Conservation (phyloP, 2,329 filamentous ascomycete genomes). For the Cytospora piceicola region DNA sequence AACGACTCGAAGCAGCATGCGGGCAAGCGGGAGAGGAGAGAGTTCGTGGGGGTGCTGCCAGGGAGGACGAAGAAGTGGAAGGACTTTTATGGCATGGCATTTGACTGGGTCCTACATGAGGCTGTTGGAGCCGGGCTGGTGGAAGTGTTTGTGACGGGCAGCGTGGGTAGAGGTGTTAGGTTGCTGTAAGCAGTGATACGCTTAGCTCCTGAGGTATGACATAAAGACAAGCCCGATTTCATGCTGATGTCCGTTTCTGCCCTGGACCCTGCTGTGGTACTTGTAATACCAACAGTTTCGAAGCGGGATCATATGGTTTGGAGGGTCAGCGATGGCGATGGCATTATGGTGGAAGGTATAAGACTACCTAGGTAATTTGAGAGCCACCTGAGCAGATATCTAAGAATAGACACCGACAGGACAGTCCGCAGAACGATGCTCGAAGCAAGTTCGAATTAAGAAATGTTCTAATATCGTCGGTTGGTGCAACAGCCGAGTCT, state of each 20-base stretch:
- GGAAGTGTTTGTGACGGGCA: conserved; percentile 75
- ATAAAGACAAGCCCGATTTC: background rate
- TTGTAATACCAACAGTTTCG: background rate
- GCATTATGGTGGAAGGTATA: background rate
- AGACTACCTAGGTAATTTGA: background rate
- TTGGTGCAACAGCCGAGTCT: conserved; percentile 11
- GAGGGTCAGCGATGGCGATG: background rate
- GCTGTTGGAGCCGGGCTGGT: conserved; percentile 71
- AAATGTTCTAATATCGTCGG: background rate
- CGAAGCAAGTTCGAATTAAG: background rate
- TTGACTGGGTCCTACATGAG: conserved; percentile 73
- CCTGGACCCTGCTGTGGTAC: background rate
- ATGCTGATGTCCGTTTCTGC: background rate
- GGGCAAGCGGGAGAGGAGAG: conserved; percentile 55
- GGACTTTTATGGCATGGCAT: conserved; percentile 69
- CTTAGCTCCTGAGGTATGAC: background rate
- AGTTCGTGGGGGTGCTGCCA: conserved; percentile 60
- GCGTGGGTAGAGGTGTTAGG: conserved; percentile 70
- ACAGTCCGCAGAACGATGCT: background rate
- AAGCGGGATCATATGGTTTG: background rate
- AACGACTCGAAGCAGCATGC: conserved; percentile 49
- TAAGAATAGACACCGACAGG: background rate
- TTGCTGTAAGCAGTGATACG: conserved; percentile 37
- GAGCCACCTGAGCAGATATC: background rate
- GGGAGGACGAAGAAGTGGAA: conserved; percentile 72